Evolutionary conservation across 495 filamentous ascomycete species (phyloP), one percentile per base, ranked within the genome.

Genomic region (Penicillium atrosanguineum): DNA sequence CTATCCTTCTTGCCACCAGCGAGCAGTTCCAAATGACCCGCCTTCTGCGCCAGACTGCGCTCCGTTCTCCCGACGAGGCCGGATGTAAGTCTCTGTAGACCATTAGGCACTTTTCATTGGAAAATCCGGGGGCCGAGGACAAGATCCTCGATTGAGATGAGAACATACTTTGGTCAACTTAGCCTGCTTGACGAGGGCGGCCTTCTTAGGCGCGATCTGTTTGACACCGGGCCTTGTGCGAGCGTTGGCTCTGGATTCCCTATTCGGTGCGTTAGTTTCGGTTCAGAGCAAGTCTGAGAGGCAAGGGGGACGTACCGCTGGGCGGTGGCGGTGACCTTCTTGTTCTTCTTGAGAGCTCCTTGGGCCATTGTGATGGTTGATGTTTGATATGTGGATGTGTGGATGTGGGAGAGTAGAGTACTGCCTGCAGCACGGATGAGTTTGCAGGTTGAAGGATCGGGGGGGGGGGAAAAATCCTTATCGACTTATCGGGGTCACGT

Each of bases 11-110:
- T 87, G 11, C 81, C 84, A 4, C 82, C 84, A 53, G 76, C 72
- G 53, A 90, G 63, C 67, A 90, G 37, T 67, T 91, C 87, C 56
- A 90, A 59, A 79, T 91, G 87, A 6, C 88, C 88, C 38, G 86
- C 87, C 63, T 82, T 84, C 43, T 80, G 71, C 6, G 83, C 88
- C 20, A 91, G 74, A 59, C 67, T 79, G 52, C 82, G 75, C 62
- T 91, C 87, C 52, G 87, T 89, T 69, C 79, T 79, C 0, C 75
- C 74, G 4, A 77, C 78, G 19, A 91, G 71, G 0, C 86, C 86
- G 0, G 84, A 76, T 0, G 83, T 75, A 45, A 84, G 74, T 81
- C 87, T 89, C 86, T 87, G 37, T 1, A 52, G 11, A 8, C 5
- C 15, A 20, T 7, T 4, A 18, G 14, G 39, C 19, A 23, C 12